These are phyloP conservation scores for Pestalotiopsis sp. DNA, from an alignment of 2,329 filamentous ascomycete genomes.

Conservation along the genomic window DNA sequence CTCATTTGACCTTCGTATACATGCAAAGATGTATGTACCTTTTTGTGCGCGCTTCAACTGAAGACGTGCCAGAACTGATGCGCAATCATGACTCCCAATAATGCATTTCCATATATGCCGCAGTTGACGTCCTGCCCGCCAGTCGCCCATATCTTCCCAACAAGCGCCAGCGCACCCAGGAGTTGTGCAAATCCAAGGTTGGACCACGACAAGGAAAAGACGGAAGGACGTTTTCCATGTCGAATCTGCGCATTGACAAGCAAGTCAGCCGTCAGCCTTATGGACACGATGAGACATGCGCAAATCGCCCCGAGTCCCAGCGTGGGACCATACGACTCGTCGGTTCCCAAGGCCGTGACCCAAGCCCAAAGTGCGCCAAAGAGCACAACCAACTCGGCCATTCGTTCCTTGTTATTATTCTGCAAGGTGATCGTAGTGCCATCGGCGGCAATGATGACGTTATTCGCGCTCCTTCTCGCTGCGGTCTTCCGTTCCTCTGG, in stretches of 20 bases:
- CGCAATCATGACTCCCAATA: conserved; percentile 29
- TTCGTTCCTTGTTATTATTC: conserved; percentile 24
- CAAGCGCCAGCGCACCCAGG: conserved; percentile 25
- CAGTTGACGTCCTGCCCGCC: conserved; percentile 18
- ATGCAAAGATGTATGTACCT: too few species aligned
- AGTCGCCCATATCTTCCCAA: conserved; percentile 32
- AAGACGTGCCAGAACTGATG: conserved; percentile 35
- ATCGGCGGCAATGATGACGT: background rate
- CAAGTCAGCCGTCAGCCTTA: conserved; percentile 32
- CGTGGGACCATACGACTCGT: conserved; percentile 28
- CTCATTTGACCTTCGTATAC: background rate
- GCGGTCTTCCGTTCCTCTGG: conserved; percentile 25
- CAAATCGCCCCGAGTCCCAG: conserved; percentile 29
- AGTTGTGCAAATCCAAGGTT: conserved; percentile 29
- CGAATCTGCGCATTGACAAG: conserved; percentile 28
- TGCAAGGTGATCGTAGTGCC: conserved; percentile 5
- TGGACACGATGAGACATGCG: conserved; percentile 30
- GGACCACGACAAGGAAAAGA: conserved; percentile 26
- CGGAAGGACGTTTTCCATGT: conserved; percentile 22
- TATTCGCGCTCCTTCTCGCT: conserved; percentile 1
- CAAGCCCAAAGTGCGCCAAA: conserved; percentile 27
- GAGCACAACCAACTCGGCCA: conserved; percentile 27
- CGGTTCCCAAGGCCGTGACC: conserved; percentile 26
- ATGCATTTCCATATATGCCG: conserved; percentile 27
- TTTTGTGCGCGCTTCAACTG: conserved; percentile 15